These are phyloP conservation scores for Selenicereus undatus DNA, from an alignment of 148 eudicot genomes.

Conservation along the genomic window DNA sequence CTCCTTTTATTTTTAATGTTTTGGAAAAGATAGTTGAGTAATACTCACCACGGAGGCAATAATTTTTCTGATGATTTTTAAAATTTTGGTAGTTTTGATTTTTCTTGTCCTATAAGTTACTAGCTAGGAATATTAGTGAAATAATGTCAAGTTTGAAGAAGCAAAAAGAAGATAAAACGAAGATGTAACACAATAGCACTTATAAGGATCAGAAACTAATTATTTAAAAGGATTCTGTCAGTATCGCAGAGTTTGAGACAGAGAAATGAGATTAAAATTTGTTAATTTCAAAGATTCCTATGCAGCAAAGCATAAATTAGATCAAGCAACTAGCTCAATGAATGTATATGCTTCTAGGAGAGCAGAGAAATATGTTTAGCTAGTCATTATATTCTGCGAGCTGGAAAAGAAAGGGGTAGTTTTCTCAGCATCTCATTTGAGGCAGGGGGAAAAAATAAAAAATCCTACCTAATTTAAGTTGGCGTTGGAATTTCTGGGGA, in stretches of 20 bases:
- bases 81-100: neutral
- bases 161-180: neutral
- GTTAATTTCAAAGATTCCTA: neutral
- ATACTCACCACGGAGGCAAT: neutral
- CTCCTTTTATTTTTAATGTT: neutral
- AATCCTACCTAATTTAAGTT: neutral
- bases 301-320: neutral
- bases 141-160: neutral
- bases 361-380: neutral
- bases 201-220: neutral
- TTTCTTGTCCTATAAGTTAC: neutral
- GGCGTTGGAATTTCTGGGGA: constrained; percentile 15
- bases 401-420: neutral
- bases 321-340: neutral
- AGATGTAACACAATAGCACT: neutral
- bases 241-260: neutral
- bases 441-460: too few species aligned
- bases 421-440: neutral
- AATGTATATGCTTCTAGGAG: neutral
- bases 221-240: neutral
- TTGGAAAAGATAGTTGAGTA: neutral
- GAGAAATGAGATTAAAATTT: neutral
- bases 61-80: neutral
- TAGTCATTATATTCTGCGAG: neutral
- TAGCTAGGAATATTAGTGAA: neutral